Evolutionary conservation across 225 moss, liverwort and hornwort genomes (phyloP).

Genomic region (Ulota crispa): DNA sequence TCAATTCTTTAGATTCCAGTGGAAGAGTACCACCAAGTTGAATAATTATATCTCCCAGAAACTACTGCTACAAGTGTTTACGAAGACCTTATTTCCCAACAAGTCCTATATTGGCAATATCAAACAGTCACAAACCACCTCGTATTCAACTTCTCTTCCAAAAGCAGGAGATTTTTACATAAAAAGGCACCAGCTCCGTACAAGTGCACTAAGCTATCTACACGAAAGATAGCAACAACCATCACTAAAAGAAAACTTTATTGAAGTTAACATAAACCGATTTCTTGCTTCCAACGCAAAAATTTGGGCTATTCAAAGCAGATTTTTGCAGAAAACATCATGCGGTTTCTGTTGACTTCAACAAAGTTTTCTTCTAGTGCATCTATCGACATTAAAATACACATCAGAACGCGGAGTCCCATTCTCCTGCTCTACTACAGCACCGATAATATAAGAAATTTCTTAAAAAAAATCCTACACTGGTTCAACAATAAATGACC

Average conservation of each 20-base stretch:
- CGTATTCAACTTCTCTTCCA: neutral
- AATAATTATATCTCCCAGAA: neutral
- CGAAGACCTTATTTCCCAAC: neutral
- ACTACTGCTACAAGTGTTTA: neutral
- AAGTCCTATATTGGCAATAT: neutral
- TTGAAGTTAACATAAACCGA: too few relatives aligned
- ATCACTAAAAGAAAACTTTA: too few relatives aligned
- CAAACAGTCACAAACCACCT: neutral
- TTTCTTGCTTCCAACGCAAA: too few relatives aligned
- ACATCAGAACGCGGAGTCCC: neutral
- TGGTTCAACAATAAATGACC: neutral
- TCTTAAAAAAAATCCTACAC: neutral
- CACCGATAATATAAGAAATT: neutral
- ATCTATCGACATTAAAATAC: neutral
- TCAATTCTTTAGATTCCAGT: neutral
- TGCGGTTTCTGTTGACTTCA: too few relatives aligned
- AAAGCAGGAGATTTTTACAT: neutral
- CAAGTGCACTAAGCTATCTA: neutral
- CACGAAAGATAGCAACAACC: neutral
- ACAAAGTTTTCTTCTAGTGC: too few relatives aligned
- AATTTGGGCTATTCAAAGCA: too few relatives aligned
- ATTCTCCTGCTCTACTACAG: neutral
- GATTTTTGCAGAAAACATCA: too few relatives aligned
- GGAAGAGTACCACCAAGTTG: neutral
- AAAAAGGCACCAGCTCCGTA: neutral